Evolutionary conservation across 1,284 basidiomycete genomes (phyloP).

Genomic region (Cutaneotrichosporon sp.): DNA sequence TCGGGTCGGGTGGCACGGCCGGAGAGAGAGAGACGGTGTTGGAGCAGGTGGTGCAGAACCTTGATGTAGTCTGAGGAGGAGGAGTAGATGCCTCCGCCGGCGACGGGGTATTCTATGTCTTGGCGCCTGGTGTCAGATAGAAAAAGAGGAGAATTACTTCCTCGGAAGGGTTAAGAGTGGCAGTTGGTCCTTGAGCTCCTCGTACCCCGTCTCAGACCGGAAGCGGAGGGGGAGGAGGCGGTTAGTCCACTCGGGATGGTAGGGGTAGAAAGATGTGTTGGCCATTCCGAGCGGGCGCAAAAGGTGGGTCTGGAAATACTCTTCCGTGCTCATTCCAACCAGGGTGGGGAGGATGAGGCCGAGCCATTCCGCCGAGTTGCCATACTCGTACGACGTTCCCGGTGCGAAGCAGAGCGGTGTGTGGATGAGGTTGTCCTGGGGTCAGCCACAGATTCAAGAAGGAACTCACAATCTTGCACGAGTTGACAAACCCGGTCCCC

Average conservation of each 20-base stretch:
- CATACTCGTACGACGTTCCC: slow-evolving; percentile 36
- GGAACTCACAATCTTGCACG: slow-evolving; percentile 37
- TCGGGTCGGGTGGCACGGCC: slow-evolving; percentile 13
- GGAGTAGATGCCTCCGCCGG: slow-evolving; percentile 42
- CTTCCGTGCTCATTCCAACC: slow-evolving; percentile 27
- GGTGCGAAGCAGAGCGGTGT: slow-evolving; percentile 36
- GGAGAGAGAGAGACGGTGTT: slow-evolving; percentile 26
- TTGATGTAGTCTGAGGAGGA: slow-evolving; percentile 32
- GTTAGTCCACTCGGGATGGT: slow-evolving; percentile 22
- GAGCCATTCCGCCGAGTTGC: slow-evolving; percentile 44
- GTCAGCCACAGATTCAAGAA: too few relatives aligned
- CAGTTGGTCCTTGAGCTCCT: slow-evolving; percentile 30
- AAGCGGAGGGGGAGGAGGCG: slow-evolving; percentile 32
- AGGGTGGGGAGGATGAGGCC: slow-evolving; percentile 36
- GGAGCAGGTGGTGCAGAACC: slow-evolving; percentile 37
- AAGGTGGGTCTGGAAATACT: slow-evolving; percentile 35
- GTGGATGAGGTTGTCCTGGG: slow-evolving; percentile 40
- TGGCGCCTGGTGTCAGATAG: slow-evolving; percentile 16
- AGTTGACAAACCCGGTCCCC: slow-evolving; percentile 38
- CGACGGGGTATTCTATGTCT: slow-evolving; percentile 43
- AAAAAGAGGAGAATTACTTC: slow-evolving; percentile 23
- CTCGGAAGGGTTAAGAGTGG: slow-evolving; percentile 30
- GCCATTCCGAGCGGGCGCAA: slow-evolving; percentile 38
- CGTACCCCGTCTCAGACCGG: slow-evolving; percentile 19
- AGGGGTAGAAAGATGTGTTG: slow-evolving; percentile 40